Evolutionary conservation across 345 rosid species (phyloP), one percentile per base, ranked within the genome.

Genomic region (Syzygium aromaticum): DNA sequence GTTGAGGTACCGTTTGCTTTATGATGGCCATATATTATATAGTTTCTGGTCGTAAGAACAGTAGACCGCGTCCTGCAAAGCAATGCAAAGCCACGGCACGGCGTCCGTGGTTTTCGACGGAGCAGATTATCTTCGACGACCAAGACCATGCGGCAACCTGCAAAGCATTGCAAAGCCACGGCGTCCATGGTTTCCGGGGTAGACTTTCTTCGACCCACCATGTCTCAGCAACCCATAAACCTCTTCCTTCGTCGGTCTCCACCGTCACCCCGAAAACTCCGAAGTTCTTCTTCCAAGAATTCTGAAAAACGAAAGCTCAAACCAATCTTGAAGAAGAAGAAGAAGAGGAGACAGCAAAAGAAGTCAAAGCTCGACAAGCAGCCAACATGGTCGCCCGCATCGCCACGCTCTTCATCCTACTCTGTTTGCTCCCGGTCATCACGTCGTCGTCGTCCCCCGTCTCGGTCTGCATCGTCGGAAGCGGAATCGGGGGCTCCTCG

Each of bases 401-500:
- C 38, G 49, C 77, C 43, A 53, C 80, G 33, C 85, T 87, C 85
- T 56, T 88, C 89, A 12, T 88, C 80, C 88, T 92, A 59, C 85
- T 91, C 30, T 56, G 86, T 52, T 86, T 87, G 11, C 87, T 87
- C 23, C 61, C 87, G 56, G 85, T 89, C 87, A 25, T 84, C 88
- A 54, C 84, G 88, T 38, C 49, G 17, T 43, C 89, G 11, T 28
- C 57, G 27, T 38, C 67, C 3, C 67, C 53, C 90, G 14, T 94
- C 77, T 89, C 94, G 56, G 88, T 97, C 27, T 97, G 99, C 91
- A 94, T 98, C 85, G 57, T 98, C 52, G 99, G 99, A 67, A 86
- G 93, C 87, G 99, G 99, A n/a, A 96, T 98, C 87, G 96, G 92
- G 84, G 99, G 99, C 87, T 93, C 99, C 86, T 96, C 99, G 77